Base-by-base conservation (phyloP, 805 yeast species). In the Candida maltosa region DNA sequence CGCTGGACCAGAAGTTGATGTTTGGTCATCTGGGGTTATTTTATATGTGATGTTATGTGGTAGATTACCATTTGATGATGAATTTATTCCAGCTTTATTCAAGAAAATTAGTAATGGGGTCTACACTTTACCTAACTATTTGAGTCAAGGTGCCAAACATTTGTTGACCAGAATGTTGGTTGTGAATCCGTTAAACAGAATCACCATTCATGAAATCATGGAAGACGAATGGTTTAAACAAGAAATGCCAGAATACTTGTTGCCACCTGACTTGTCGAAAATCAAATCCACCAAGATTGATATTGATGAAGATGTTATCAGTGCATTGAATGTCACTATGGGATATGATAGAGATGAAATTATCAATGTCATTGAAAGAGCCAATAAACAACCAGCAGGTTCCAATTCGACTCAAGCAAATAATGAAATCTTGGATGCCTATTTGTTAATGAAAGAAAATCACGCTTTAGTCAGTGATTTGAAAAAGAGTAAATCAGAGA, bases 1-100 rank as follows among this genome's bases (percentile, higher is more conserved):
- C 50, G 97, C 97, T 2, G 97, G 97, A 7, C 97, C 97, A 3
- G 97, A 91, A 61, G 97, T 91, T 31, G 97, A 89, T 59, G 96
- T 89, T 37, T 89, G 97, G 97, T 84, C 95, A 0, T 85, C 95
- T 54, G 97, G 97, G 51, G 97, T 91, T 26, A 88, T 91, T 31
- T 68, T 89, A 36, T 91, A 89, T 49, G 97, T 89, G 35, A 89
- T 89, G 97, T 70, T 91, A 34, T 89, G 96, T 61, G 96, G 97
- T 26, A 72, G 97, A 49, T 72, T 89, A 49, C 97, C 97, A 10
- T 89, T 89, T 58, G 97, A 89, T 61, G 97, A 89, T 60, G 97
- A 89, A 54, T 83, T 87, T 56, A 91, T 89, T 37, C 97, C 97
- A 6, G 94, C 93, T 1, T 69, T 89, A 43, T 89, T 91, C 70